Conservation (phyloP, 768 basidiomycete genomes). For the Suillus variegatus region DNA sequence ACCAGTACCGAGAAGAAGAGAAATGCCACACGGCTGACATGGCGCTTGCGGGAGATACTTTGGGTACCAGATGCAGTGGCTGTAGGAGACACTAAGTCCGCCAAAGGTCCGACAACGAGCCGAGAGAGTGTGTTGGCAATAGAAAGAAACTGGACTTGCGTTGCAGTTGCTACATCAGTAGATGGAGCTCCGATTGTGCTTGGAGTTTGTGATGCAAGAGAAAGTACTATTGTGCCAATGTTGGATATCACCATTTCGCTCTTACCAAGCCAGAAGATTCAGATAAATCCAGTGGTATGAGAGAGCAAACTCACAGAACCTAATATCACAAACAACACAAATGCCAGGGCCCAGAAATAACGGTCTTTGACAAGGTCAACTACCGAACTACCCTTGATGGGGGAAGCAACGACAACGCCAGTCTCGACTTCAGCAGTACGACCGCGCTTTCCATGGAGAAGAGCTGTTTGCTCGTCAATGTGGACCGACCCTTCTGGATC, state of each 20-base stretch:
- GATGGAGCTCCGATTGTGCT: constrained; percentile 18
- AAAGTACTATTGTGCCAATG: constrained; percentile 73
- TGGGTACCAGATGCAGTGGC: constrained; percentile 41
- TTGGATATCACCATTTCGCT: constrained; percentile 85
- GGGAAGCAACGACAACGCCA: constrained; percentile 24
- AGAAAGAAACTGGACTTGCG: constrained; percentile 72
- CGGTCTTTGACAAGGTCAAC: constrained; percentile 52
- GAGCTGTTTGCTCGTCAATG: constrained; percentile 29
- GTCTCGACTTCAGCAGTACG: constrained; percentile 18
- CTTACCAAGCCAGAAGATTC: constrained; percentile 33
- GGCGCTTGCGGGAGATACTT: constrained; percentile 47
- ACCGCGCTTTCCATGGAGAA: constrained; percentile 26
- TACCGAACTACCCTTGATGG: constrained; percentile 24
- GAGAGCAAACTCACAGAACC: constrained; percentile 57
- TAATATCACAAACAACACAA: constrained; percentile 54
- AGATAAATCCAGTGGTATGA: not conserved
- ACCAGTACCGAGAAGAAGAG: constrained; percentile 49
- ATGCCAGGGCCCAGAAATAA: constrained; percentile 65
- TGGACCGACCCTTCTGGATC: constrained; percentile 15
- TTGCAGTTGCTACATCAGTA: constrained; percentile 44
- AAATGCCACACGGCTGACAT: constrained; percentile 64
- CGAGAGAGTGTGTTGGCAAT: constrained; percentile 72
- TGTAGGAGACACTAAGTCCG: constrained; percentile 71
- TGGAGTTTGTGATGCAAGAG: constrained; percentile 45
- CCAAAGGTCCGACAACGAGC: constrained; percentile 65